A percentile compares a stretch with the other conserved stretches of the same genome.
Conservation (phyloP, 768 basidiomycete genomes). For the Daedaleopsis nitida region DNA sequence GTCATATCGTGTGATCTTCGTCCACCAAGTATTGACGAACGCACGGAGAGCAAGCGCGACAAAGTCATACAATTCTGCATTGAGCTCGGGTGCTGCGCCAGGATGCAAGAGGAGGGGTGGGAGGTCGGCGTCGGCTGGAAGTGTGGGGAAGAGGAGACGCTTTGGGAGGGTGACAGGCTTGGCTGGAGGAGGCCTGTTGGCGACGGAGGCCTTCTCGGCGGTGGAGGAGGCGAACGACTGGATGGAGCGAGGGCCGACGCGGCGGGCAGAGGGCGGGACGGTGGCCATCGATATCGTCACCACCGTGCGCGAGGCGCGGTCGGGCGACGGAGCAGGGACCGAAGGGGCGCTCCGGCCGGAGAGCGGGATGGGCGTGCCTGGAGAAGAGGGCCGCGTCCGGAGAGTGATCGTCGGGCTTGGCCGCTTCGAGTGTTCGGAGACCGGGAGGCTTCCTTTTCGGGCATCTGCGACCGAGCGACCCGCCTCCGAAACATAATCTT, state of each 20-base stretch:
- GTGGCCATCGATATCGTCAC: constrained; percentile 26
- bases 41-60: constrained; percentile 80
- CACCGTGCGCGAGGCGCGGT: constrained; percentile 8
- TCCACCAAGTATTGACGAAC: constrained; percentile 85
- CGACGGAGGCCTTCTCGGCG: constrained; percentile 20
- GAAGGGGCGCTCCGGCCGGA: background rate
- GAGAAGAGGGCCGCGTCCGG: background rate
- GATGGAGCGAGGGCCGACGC: constrained; percentile 29
- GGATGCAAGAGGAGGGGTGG: constrained; percentile 56
- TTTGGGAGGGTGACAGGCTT: constrained; percentile 25
- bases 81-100: constrained; percentile 53
- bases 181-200: constrained; percentile 7
- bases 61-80: constrained; percentile 74
- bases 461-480: no score
- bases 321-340: background rate
- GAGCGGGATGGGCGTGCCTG: background rate
- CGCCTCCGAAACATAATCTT: no score
- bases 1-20: constrained; percentile 80
- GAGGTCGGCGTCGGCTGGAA: constrained; percentile 43
- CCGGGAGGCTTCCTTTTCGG: no score
- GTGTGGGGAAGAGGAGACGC: constrained; percentile 50
- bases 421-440: no score
- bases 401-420: no score
- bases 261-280: constrained; percentile 18
- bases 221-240: constrained; percentile 27